These are phyloP conservation scores for Aspergillus tanneri DNA, from an alignment of 2,329 filamentous ascomycete species.

Conservation along the genomic window DNA sequence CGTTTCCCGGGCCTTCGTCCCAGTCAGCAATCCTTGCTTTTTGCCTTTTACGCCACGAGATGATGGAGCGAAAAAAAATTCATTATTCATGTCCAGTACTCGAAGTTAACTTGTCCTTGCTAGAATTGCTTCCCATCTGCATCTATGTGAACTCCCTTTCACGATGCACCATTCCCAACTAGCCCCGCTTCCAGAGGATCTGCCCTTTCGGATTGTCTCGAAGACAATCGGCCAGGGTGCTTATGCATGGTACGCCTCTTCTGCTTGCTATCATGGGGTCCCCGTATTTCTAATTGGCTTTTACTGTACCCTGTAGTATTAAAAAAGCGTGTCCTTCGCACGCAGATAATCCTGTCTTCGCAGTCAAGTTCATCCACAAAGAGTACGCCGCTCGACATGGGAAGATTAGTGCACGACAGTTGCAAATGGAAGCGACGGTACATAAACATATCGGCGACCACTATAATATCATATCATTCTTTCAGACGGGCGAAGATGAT, in stretches of 20 bases:
- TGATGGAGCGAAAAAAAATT: conserved; percentile 9
- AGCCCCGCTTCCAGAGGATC: conserved; percentile 75
- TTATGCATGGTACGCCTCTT: conserved; percentile 76
- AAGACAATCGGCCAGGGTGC: conserved; percentile 95
- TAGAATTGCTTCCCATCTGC: background rate
- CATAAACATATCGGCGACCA: conserved; percentile 88
- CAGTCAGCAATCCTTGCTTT: conserved; percentile 21
- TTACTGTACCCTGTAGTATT: conserved; percentile 58
- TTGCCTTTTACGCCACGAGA: conserved; percentile 12
- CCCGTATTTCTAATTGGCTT: background rate
- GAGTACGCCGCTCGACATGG: conserved; percentile 87
- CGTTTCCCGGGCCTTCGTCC: conserved; percentile 13
- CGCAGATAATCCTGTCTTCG: conserved; percentile 73
- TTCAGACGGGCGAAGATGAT: conserved; percentile 78
- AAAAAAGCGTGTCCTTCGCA: conserved; percentile 85
- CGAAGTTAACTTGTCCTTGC: conserved; percentile 4
- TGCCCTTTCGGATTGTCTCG: conserved; percentile 92
- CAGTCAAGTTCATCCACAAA: conserved; percentile 98
- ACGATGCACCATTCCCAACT: conserved; percentile 75
- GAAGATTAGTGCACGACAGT: conserved; percentile 82
- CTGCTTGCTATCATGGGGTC: background rate
- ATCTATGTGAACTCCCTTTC: conserved; percentile 6
- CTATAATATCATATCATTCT: conserved; percentile 90
- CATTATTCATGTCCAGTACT: background rate
- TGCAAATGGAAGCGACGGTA: conserved; percentile 86